Evolutionary conservation across 805 yeast genomes (phyloP).

Genomic region (Jamesozyma spencerorum): DNA sequence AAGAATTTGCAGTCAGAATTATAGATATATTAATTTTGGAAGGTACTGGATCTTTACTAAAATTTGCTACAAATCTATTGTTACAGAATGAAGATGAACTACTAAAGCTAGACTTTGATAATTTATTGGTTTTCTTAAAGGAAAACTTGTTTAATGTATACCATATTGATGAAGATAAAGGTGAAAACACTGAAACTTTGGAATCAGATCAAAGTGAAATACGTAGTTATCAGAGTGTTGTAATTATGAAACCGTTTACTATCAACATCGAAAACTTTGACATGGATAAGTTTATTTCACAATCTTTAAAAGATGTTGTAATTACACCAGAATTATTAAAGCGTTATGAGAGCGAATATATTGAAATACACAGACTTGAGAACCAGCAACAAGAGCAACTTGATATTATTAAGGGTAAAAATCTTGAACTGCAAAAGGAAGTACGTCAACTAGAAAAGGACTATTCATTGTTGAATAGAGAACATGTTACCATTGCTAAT

Average conservation of each 20-base stretch:
- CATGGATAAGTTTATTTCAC: constrained; percentile 62
- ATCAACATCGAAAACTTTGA: constrained; percentile 35
- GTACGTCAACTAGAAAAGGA: constrained; percentile 68
- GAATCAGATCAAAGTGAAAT: neutral
- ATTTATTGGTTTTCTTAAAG: constrained; percentile 63
- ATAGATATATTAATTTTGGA: constrained; percentile 80
- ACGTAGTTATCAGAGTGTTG: neutral
- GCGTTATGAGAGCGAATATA: constrained; percentile 63
- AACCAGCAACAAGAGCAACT: constrained; percentile 51
- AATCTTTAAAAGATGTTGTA: constrained; percentile 55
- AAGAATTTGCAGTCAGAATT: constrained; percentile 70
- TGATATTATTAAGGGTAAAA: constrained; percentile 52
- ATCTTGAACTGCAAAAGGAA: constrained; percentile 62
- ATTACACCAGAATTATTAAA: constrained; percentile 61
- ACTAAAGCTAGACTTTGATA: constrained; percentile 60
- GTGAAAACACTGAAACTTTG: neutral
- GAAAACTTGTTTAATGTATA: constrained; percentile 47
- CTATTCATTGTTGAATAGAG: constrained; percentile 61
- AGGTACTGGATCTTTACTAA: constrained; percentile 75
- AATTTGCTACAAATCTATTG: constrained; percentile 73
- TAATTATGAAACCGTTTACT: neutral
- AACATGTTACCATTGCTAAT: constrained; percentile 80
- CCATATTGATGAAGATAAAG: constrained; percentile 6
- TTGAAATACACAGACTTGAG: constrained; percentile 59
- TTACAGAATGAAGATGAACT: constrained; percentile 51